Evolutionary conservation across 1,284 basidiomycete genomes (phyloP), one percentile per base, ranked within the genome.

Genomic region (Pyrrhoderma noxium): DNA sequence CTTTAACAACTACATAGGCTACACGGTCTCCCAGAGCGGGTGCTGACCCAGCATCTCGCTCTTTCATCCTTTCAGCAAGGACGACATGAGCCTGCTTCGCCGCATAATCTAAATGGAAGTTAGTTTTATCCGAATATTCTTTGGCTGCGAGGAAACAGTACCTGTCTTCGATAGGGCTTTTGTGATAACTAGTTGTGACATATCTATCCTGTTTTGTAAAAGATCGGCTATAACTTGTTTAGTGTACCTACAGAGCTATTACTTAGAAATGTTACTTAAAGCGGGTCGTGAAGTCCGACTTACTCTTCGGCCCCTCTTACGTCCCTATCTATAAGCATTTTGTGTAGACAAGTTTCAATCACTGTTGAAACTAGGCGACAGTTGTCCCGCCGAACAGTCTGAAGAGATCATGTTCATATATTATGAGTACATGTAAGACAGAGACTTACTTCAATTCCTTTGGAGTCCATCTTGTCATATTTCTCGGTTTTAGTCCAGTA

Each of bases 401-500:
- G 56, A 7, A 53, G 38, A 13, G 7, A 45, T 27, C 7, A 22
- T 16, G 21, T 5, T 18, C 14, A 40, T 47, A 22, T 52, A 39
- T 25, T 38, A 13, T 5, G 27, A 5, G 5, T 31, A 11, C 5
- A 21, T 16, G 31, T 18, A 4, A 46, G 37, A 42, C 47, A 50
- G 19, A 46, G 2, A 62, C 80, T 25, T 54, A 93, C 93, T 78
- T 98, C 93, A 55, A 98, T 97, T 61, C 93, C 93, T 69, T 98
- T 98, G 1, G 94, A 87, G 61, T 98, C 93, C 94, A 97, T 96
- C 71, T 97, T 97, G 67, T 98, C 94, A 59, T 89, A 93, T 65
- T 92, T 94, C 42, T 96, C 93, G 5, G 85, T 72, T 57, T 80
- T 83, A 1, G 93, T 97, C 94, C 94, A 97, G 63, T 98, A 96